Base-by-base conservation (phyloP, 1,284 basidiomycete species). In the Schizophyllum amplum region DNA sequence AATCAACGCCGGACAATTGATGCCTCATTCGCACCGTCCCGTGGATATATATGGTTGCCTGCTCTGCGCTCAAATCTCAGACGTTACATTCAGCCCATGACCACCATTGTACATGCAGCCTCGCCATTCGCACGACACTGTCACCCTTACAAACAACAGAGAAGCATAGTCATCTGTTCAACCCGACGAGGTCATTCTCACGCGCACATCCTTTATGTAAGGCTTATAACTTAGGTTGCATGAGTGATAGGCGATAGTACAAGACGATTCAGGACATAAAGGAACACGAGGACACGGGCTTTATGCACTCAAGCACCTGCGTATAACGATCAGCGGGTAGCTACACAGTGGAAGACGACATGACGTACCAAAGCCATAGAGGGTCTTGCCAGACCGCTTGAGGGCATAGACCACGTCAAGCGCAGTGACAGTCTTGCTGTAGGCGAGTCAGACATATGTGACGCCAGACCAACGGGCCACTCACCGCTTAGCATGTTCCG, bases 401-500 rank as follows among this genome's bases (percentile, higher is more conserved):
- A 92, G 81, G 25, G 89, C 87, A 71, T 90, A 90, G 66, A 91
- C 87, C 63, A 87, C 84, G 66, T 87, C 85, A 60, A 88, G 84
- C 33, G 89, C 88, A 51, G 86, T 89, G 64, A 92, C 87, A 55
- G 88, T 91, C 84, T 91, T 91, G 64, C 87, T 79, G 54, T 17
- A 53, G 21, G 56, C 20, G 25, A 46, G 49, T 21, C 26, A 51
- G 24, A 24, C 24, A 50, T 46, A 46, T n/a, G 11, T 46, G 42
- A 24, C 24, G 22, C 13, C 4, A 50, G 11, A 50, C 48, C 13
- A 21, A 50, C 13, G 24, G 21, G 2, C 24, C 6, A 69, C 75
- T 59, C 55, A 77, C 78, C 81, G 82, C 81, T 92, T 93, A 65
- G 90, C 89, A 75, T 92, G 90, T 72, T 92, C 90, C 57, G 88